Base-by-base conservation (phyloP, 202 grass and related monocot species). In the Cymbopogon flexuosus region DNA sequence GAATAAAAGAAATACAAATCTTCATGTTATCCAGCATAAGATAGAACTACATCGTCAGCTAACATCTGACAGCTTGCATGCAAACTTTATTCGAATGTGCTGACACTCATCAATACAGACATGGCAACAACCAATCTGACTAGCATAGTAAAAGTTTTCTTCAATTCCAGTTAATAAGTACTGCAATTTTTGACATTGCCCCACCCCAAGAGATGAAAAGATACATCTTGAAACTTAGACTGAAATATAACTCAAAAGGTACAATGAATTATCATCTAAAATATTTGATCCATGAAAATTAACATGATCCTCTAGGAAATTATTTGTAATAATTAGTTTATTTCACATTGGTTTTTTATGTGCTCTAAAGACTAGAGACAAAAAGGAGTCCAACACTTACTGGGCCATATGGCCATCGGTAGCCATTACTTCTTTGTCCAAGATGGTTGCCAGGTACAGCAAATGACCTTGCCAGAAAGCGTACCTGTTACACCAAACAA, bases 361-460 rank as follows among this genome's bases (percentile, higher is more conserved):
- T 73, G 31, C 24, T 46, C 35, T 19, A 80, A 66, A 52, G 22
- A 24, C 23, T 22, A 49, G 61, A 56, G 62, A 41, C 3, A 39
- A 13, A 77, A 70, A 10, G 14, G 51, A 45, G 42, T 10, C 1
- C 18, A 57, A 81, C 31, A 90, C 91, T 87, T 83, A 95, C 95
- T 29, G 92, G 95, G 52, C 95, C 95, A 88, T 95, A 98, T 21
- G 95, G 95, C 95, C 95, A 98, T 59, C 95, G 86, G 85, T 93
- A 94, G 77, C 95, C 95, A 78, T 88, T 88, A 76, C 95, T 98
- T 62, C 84, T 89, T 82, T 98, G 92, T 71, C 95, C 95, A 82
- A 89, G 79, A 88, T 98, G 90, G 74, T 98, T 95, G 36, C 95
- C 95, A 68, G 95, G 92, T 80, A 98, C 88, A 71, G 90, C 82